phyloP scores from a whole-genome alignment of 495 filamentous ascomycete species.

The Hypoxylon subgilvum region DNA sequence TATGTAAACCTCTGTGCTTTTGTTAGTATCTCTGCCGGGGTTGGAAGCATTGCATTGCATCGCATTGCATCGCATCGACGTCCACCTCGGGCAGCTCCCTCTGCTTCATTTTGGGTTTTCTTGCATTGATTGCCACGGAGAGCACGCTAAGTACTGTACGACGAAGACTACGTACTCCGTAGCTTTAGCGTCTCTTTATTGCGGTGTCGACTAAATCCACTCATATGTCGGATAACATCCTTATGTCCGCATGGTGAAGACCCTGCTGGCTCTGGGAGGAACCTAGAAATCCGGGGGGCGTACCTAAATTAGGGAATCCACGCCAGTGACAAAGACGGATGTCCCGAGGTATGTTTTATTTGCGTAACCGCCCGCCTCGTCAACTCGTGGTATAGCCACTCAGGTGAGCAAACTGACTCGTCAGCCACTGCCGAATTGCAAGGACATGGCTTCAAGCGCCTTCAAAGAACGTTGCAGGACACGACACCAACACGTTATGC shows the following conservation, averaged over 20 bases:
- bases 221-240: neutral
- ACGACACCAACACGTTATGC: no score
- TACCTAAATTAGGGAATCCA: conserved; percentile 12
- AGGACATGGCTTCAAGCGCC: neutral
- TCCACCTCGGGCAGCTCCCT: neutral
- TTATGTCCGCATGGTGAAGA: no score
- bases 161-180: no score
- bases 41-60: no score
- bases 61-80: conserved; percentile 5
- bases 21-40: neutral
- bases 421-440: conserved; percentile 18
- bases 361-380: no score
- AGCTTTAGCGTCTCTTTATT: neutral
- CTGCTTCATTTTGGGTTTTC: neutral
- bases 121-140: neutral
- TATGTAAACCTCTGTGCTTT: conserved; percentile 6
- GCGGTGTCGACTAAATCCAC: neutral
- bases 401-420: neutral
- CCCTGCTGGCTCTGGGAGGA: no score
- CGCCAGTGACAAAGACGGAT: no score
- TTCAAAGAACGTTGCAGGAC: no score
- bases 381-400: conserved; percentile 4
- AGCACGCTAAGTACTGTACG: conserved; percentile 8
- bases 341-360: conserved; percentile 1
- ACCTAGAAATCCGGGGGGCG: no score